phyloP scores from a whole-genome alignment of 441 rosid genomes.

The Viola pubescens region DNA sequence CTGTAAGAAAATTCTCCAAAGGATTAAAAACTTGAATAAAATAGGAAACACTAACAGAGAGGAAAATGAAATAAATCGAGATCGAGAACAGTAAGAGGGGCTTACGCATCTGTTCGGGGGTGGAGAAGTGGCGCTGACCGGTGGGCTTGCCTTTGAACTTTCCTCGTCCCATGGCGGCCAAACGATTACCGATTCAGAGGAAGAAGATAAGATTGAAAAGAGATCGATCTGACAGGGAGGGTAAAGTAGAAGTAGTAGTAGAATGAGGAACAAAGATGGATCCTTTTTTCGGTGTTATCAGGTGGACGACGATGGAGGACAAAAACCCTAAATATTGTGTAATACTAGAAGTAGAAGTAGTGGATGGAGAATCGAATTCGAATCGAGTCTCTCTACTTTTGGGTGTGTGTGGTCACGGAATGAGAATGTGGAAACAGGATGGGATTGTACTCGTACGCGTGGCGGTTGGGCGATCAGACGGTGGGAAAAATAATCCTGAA shows the following conservation, averaged over 20 bases:
- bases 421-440: no score
- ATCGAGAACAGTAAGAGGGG: background rate
- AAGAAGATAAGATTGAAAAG: background rate
- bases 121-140: conserved; percentile 89
- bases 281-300: background rate
- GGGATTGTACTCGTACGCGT: no score
- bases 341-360: background rate
- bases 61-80: background rate
- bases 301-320: background rate
- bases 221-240: background rate
- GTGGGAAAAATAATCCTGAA: background rate
- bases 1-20: background rate
- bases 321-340: background rate
- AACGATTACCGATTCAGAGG: background rate
- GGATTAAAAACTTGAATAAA: background rate
- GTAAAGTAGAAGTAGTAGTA: background rate
- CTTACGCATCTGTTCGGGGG: conserved; percentile 85
- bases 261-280: background rate
- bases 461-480: no score
- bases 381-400: no score
- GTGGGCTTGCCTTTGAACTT: conserved; percentile 98
- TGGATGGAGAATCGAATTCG: background rate
- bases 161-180: conserved; percentile 70
- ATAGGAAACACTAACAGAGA: background rate
- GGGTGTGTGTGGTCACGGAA: no score